Evolutionary conservation across 257 asterid genomes (phyloP), one percentile per base, ranked within the genome.

Genomic region (Thymus mandschuricus): DNA sequence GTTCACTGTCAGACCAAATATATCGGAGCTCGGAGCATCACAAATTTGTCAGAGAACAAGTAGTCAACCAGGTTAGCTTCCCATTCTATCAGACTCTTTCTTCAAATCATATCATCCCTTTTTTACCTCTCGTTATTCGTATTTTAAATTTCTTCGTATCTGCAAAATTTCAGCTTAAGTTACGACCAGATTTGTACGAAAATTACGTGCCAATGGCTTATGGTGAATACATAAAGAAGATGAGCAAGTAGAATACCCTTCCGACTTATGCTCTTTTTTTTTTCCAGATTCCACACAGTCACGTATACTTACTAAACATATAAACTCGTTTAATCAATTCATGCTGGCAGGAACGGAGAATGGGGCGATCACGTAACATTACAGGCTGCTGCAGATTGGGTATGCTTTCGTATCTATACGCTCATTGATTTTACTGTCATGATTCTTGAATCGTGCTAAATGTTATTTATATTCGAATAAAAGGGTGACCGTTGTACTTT

Each of bases 321-420:
- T 30, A 5, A 44, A 49, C 67, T 77, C 68, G 65, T 69, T n/a
- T 64, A 61, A 78, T 74, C 44, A 52, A 61, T 76, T 70, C 68
- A 58, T 69, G 66, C 60, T 69, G 69, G 56, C 89, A 94, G 98
- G 81, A 70, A 72, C 15, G 97, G 97, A 38, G 98, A 93, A 85
- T 93, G 98, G 98, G 98, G 98, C 6, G 97, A 93, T 79, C 96
- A 93, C 68, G 78, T 91, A 79, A 93, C 98, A 10, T 76, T 93
- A 81, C 97, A 91, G 79, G 98, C 97, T n/a, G 96, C 97, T 44
- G 91, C 96, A 55, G 97, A 94, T 82, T 79, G 81, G 86, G 97
- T 94, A 86, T 29, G 61, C 13, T 15, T 55, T 28, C 64, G 43
- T 71, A 51, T 63, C 68, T 13, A 34, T n/a, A 40, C 43, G 40